Evolutionary conservation across 1,284 basidiomycete species (phyloP).

Genomic region (Cryptococcus amylolentus): DNA sequence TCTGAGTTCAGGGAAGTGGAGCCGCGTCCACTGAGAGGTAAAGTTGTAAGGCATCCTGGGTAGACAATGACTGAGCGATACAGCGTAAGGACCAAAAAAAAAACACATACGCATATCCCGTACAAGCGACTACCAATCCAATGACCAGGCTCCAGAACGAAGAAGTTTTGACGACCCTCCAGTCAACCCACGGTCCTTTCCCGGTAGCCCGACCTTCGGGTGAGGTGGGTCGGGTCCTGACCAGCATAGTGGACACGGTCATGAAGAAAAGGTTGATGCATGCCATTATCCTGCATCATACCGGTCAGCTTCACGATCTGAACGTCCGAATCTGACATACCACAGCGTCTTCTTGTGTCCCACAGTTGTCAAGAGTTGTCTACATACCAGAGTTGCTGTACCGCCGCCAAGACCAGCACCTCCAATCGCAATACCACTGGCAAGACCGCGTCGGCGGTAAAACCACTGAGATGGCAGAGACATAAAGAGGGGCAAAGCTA

Average conservation of each 20-base stretch:
- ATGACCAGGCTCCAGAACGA: conserved; percentile 28
- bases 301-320: too few species aligned
- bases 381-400: conserved; percentile 19
- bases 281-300: conserved; percentile 30
- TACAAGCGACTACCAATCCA: conserved; percentile 23
- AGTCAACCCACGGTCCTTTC: conserved; percentile 31
- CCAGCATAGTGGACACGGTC: conserved; percentile 23
- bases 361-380: conserved; percentile 24
- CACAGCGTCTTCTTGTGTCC: conserved; percentile 30
- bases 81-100: too few species aligned
- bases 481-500: conserved; percentile 38
- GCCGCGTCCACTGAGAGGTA: conserved; percentile 20
- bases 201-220: conserved; percentile 26
- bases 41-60: conserved; percentile 25
- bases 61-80: not conserved
- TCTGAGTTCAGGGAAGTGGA: conserved; percentile 14
- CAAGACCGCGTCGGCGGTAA: conserved; percentile 32
- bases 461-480: conserved; percentile 43
- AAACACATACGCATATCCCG: conserved; percentile 28
- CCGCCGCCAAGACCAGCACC: conserved; percentile 38
- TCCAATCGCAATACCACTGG: conserved; percentile 35
- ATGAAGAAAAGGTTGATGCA: conserved; percentile 28
- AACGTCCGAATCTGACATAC: conserved; percentile 16
- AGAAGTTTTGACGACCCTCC: conserved; percentile 10
- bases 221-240: conserved; percentile 31